A percentile compares a stretch with the other conserved stretches of the same genome.
Evolutionary conservation across 2,329 filamentous ascomycete species (phyloP).

Genomic region (Claviceps sp.): DNA sequence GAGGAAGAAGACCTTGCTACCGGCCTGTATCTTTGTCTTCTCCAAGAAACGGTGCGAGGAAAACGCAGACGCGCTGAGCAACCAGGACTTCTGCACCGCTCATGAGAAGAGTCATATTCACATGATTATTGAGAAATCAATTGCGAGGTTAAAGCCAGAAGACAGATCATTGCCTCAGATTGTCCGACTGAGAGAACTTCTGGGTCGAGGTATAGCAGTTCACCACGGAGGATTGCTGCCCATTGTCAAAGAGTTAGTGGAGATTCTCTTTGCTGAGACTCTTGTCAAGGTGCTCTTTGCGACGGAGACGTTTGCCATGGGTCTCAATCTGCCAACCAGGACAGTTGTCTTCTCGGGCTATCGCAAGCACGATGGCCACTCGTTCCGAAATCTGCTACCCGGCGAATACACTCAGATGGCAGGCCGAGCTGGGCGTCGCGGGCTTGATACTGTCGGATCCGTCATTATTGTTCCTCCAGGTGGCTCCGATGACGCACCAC

Average conservation of each 20-base stretch:
- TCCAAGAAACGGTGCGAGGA: slow-evolving; percentile 97
- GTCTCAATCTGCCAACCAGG: slow-evolving; percentile 84
- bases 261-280: slow-evolving; percentile 89
- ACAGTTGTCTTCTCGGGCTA: slow-evolving; percentile 97
- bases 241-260: slow-evolving; percentile 95
- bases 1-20: slow-evolving; percentile 73
- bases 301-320: slow-evolving; percentile 98
- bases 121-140: slow-evolving; percentile 92
- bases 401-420: slow-evolving; percentile 99
- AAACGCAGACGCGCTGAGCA: slow-evolving; percentile 88
- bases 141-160: slow-evolving; percentile 81
- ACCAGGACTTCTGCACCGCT: slow-evolving; percentile 88
- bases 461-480: slow-evolving; percentile 85
- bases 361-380: slow-evolving; percentile 87
- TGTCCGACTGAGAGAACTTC: slow-evolving; percentile 68
- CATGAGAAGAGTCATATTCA: slow-evolving; percentile 93
- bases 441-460: slow-evolving; percentile 81
- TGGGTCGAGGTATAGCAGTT: slow-evolving; percentile 82
- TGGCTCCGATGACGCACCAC: slow-evolving; percentile 72
- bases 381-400: slow-evolving; percentile 79
- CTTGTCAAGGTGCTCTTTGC: slow-evolving; percentile 95
- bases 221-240: slow-evolving; percentile 90
- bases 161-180: slow-evolving; percentile 89
- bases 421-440: slow-evolving; percentile 81
- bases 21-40: slow-evolving; percentile 95